phyloP scores from a whole-genome alignment of 306 rosid species.

The Prinsepia uniflora region DNA sequence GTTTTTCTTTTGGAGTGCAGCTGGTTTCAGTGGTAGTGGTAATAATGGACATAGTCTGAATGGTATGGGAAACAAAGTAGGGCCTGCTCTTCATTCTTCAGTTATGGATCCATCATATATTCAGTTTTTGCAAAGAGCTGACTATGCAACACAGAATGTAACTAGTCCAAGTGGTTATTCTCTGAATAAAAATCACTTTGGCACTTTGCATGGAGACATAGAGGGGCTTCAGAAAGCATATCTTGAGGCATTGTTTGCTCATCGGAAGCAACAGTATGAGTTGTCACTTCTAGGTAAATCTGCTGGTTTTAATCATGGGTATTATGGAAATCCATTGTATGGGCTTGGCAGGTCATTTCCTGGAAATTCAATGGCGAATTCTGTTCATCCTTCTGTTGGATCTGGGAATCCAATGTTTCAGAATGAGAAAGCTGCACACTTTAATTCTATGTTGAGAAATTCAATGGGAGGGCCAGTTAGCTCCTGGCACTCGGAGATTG shows the following conservation, averaged over 20 bases:
- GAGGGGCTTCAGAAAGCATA: slow-evolving; percentile 70
- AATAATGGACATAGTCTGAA: slow-evolving; percentile 44
- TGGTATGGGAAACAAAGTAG: slow-evolving; percentile 41
- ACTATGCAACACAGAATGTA: slow-evolving; percentile 43
- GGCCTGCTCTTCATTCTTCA: slow-evolving; percentile 44
- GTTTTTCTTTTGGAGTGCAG: background rate
- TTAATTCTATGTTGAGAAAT: slow-evolving; percentile 61
- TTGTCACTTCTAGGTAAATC: slow-evolving; percentile 63
- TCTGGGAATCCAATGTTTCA: slow-evolving; percentile 58
- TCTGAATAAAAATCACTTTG: slow-evolving; percentile 47
- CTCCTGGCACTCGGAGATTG: slow-evolving; percentile 57
- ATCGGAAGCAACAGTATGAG: slow-evolving; percentile 73
- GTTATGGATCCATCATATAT: slow-evolving; percentile 43
- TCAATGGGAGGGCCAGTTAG: slow-evolving; percentile 58
- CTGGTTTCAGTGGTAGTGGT: slow-evolving; percentile 42
- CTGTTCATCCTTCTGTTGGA: slow-evolving; percentile 55
- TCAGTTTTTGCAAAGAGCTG: slow-evolving; percentile 56
- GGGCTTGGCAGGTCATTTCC: slow-evolving; percentile 61
- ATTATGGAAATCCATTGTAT: slow-evolving; percentile 52
- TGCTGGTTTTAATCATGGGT: slow-evolving; percentile 50
- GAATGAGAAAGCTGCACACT: slow-evolving; percentile 46
- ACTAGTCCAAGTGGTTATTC: slow-evolving; percentile 51
- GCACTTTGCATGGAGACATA: slow-evolving; percentile 53
- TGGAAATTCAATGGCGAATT: slow-evolving; percentile 50
- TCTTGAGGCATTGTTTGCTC: slow-evolving; percentile 66